Evolutionary conservation across 352 stramenopile species (phyloP), one percentile per base, ranked within the genome.

Genomic region (Plasmopara muralis): DNA sequence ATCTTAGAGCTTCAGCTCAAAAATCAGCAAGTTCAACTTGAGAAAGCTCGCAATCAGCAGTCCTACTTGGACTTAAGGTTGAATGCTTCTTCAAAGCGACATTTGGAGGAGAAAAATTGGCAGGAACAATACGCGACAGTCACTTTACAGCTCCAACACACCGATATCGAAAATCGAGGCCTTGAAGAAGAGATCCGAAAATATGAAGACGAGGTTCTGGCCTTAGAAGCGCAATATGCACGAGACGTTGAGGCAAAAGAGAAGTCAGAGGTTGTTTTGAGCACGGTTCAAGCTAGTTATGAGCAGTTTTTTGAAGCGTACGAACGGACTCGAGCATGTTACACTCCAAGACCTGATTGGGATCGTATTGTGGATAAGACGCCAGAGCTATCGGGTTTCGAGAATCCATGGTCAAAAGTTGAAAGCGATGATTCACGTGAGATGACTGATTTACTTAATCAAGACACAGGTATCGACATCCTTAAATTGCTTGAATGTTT

Each of bases 321-420:
- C 47, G 39, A 70, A 8, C 52, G 68, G 28, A 64, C 72, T 0
- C 67, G 72, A 20, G 50, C 61, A 12, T 89, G 78, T 54, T 80
- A 89, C 53, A 89, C 81, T 6, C 81, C 81, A 5, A 70, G 81
- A 8, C 81, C 81, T 4, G 49, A 66, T 28, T 89, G 81, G 78
- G 70, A 82, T 47, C 41, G 39, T 8, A 82, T 92, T 15, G 64
- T 92, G 7, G 63, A 71, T 0, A 49, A 66, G 18, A 83, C 78
- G 10, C 81, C 81, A 0, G 81, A 89, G 60, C 48, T 92, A 0
- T 79, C 72, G 1, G 62, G 70, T 15, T 68, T 86, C 15, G 68
- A 74, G 46, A 69, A 76, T 43, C 61, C 81, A 20, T 87, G 74
- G 77, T 70, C 77, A 28, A 62, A 74, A 10, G n/a, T 60, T 4